These are phyloP conservation scores for Tolypocladium capitatum DNA, from an alignment of 2,329 filamentous ascomycete genomes.

Conservation along the genomic window DNA sequence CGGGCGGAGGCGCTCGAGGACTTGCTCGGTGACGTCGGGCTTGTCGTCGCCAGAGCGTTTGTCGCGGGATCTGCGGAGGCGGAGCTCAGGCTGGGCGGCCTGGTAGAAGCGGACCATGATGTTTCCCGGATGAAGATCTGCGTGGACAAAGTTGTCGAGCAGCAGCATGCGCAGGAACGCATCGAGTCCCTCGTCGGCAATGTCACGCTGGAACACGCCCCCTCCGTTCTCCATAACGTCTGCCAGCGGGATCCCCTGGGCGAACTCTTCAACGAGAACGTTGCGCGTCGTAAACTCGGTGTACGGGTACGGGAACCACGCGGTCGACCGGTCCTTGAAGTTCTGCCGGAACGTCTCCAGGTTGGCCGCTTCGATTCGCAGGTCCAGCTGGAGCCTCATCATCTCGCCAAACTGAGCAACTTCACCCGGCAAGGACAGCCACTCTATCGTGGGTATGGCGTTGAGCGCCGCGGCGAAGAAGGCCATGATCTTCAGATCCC, in stretches of 20 bases:
- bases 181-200: constrained; percentile 88
- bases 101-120: constrained; percentile 99
- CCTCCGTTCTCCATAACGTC: constrained; percentile 86
- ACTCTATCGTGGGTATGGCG: constrained; percentile 84
- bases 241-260: constrained; percentile 80
- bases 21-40: constrained; percentile 74
- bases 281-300: constrained; percentile 83
- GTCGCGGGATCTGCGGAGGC: constrained; percentile 12
- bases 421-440: constrained; percentile 91
- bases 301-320: constrained; percentile 96
- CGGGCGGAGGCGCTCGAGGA: constrained; percentile 67
- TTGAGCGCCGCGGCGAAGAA: constrained; percentile 83
- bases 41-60: constrained; percentile 30
- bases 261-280: constrained; percentile 90
- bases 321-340: constrained; percentile 78
- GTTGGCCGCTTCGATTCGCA: constrained; percentile 90
- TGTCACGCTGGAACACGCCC: constrained; percentile 84
- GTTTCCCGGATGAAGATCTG: constrained; percentile 91
- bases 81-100: constrained; percentile 56
- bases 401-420: constrained; percentile 91
- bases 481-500: constrained; percentile 85
- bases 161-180: constrained; percentile 94
- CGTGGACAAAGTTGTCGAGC: constrained; percentile 95
- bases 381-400: constrained; percentile 95
- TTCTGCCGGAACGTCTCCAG: constrained; percentile 77